These are phyloP conservation scores for Nematocida ausubeli DNA, from an alignment of 371 early-diverging fungal species.

Conservation along the genomic window DNA sequence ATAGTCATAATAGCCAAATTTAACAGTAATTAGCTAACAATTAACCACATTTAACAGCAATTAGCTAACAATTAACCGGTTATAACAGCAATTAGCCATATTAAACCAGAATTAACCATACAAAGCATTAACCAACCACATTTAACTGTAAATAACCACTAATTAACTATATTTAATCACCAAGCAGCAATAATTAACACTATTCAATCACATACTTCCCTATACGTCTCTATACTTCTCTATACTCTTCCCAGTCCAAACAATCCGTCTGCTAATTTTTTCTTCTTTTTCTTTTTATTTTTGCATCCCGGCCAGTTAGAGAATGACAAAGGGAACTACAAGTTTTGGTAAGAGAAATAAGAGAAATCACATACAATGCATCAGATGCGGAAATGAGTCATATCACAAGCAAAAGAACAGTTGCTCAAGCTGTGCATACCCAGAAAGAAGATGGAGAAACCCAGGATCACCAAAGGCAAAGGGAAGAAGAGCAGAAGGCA, in stretches of 20 bases:
- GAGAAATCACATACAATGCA: constrained; percentile 95
- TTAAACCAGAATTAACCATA: too few relatives aligned
- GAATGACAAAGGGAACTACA: constrained; percentile 83
- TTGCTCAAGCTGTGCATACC: constrained; percentile 96
- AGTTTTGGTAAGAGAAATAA: constrained; percentile 98
- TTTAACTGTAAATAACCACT: too few relatives aligned
- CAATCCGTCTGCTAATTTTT: neutral
- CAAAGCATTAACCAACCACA: too few relatives aligned
- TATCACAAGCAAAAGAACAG: constrained; percentile 99
- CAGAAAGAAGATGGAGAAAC: constrained; percentile 86
- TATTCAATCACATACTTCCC: too few relatives aligned
- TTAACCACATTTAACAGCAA: too few relatives aligned
- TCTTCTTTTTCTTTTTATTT: constrained; percentile 8
- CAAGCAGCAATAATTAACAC: too few relatives aligned
- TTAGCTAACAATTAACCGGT: too few relatives aligned
- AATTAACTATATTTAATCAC: too few relatives aligned
- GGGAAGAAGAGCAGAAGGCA: constrained; percentile 93
- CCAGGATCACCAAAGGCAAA: constrained; percentile 86
- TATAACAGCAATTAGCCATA: too few relatives aligned
- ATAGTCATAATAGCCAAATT: too few relatives aligned
- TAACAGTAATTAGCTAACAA: too few relatives aligned
- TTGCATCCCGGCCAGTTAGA: constrained; percentile 3
- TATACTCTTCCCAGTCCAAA: neutral
- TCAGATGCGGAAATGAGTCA: constrained; percentile 89
- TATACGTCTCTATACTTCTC: neutral